Evolutionary conservation across 306 rosid genomes (phyloP).

Genomic region (Malus asiatica): DNA sequence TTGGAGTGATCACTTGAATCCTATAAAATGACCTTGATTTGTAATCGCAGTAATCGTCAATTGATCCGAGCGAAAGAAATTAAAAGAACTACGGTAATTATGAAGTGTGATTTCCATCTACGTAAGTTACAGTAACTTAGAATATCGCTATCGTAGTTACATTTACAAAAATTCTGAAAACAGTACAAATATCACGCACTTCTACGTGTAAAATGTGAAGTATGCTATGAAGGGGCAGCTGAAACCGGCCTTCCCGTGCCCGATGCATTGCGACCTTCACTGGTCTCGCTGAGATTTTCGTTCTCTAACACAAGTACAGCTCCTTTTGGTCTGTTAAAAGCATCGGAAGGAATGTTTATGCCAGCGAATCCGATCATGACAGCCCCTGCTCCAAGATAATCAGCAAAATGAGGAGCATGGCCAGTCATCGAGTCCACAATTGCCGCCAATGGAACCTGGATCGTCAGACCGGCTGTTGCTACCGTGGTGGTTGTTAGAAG

Average conservation of each 20-base stretch:
- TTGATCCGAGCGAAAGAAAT: too few species aligned
- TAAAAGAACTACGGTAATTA: too few species aligned
- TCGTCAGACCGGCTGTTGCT: conserved; percentile 91
- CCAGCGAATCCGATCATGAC: conserved; percentile 86
- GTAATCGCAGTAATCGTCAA: too few species aligned
- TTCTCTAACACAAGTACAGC: conserved; percentile 36
- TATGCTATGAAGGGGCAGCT: conserved; percentile 18
- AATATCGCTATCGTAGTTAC: not conserved
- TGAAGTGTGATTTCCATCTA: too few species aligned
- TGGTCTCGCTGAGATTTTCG: conserved; percentile 14
- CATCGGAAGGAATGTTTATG: conserved; percentile 66
- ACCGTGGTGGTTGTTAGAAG: conserved; percentile 92
- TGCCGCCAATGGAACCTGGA: conserved; percentile 96
- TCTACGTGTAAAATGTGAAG: not conserved
- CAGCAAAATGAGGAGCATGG: conserved; percentile 60
- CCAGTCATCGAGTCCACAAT: conserved; percentile 71
- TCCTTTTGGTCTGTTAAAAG: conserved; percentile 36
- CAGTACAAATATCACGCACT: too few species aligned
- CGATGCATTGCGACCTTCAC: conserved; percentile 19
- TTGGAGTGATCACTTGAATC: not conserved
- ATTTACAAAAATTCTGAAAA: not conserved
- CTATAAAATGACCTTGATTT: too few species aligned
- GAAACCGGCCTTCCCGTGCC: conserved; percentile 21
- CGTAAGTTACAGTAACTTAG: not conserved
- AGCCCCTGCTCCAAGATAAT: conserved; percentile 75